Base-by-base conservation (phyloP, 2,329 filamentous ascomycete species). In the Venturia effusa region DNA sequence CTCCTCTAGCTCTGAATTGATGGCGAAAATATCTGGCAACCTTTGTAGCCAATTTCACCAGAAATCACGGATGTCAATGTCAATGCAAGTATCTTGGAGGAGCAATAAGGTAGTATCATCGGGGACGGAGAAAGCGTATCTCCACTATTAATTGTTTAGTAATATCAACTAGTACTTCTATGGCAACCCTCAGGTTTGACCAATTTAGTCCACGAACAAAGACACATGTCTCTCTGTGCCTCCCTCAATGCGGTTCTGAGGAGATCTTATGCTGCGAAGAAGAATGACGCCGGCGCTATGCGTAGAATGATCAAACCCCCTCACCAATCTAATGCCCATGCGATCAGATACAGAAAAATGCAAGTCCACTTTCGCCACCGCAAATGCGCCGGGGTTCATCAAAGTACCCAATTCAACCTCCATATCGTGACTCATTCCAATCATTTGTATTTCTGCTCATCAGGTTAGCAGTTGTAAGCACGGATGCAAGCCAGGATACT, bases 371-470 rank as follows among this genome's bases (percentile, higher is more conserved):
- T 57, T 57, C 51, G 51, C 30, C 51, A 37, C 51, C 51, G 19
- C 34, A 22, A 34, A 57, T 57, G 51, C 51, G 51, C 51, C 51
- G 4, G 13, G 6, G 3, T 27, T 34, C 3, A 30, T 19, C 30
- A 32, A 34, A 19, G 10, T 8, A 34, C 30, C 30, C 27, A 57
- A 10, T 17, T 19, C 8, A 6, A 34, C 34, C 30, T 34, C 51
- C 30, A 1, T 34, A 34, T 32, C 51, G 30, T 57, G 15, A 57
- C 30, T 34, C 51, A n/a, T 57, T 32, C 6, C 10, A 27, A 57
- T 57, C 51, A 57, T 57, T 57, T 57, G 30, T 57, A 57, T 34
- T 57, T 57, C 51, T 57, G 17, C n/a, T 2, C n/a, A 57, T n/a
- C 51, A 8, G 1, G 19, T 57, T 34, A 57, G 30, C 30, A 57